Evolutionary conservation across 2,329 filamentous ascomycete genomes (phyloP).

Genomic region (Fusarium musae): DNA sequence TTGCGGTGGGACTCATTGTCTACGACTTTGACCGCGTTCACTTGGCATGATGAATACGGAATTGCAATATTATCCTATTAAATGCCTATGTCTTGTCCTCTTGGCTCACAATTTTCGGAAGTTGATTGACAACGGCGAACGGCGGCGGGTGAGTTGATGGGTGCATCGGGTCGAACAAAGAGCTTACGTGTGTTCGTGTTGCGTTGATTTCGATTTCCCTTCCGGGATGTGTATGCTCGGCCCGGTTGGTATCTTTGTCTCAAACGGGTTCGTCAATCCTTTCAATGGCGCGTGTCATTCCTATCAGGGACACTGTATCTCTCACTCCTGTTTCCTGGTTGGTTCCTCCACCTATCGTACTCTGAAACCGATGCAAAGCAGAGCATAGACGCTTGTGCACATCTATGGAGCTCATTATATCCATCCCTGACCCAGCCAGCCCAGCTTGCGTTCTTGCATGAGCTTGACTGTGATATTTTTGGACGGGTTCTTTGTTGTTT

Average conservation of each 20-base stretch:
- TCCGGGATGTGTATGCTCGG: conserved; percentile 26
- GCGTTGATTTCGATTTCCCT: conserved; percentile 6
- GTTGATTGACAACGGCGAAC: background rate
- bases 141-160: background rate
- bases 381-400: conserved; percentile 33
- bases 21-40: background rate
- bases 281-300: conserved; percentile 17
- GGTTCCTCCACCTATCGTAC: conserved; percentile 19
- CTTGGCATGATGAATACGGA: conserved; percentile 19
- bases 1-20: conserved; percentile 12
- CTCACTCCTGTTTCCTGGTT: conserved; percentile 36
- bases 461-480: conserved; percentile 29
- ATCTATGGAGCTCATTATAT: conserved; percentile 25
- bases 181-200: conserved; percentile 35
- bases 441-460: conserved; percentile 10
- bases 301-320: conserved; percentile 32
- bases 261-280: conserved; percentile 15
- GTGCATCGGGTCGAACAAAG: background rate
- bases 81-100: conserved; percentile 13
- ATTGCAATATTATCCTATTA: conserved; percentile 10
- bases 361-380: conserved; percentile 35
- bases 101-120: conserved; percentile 9
- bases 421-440: conserved; percentile 12
- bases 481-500: conserved; percentile 6
- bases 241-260: conserved; percentile 29